Percentiles rank a stretch among this genome's conserved stretches.
Conservation (phyloP, 169 alveolate species). For the Babesia ovata region DNA sequence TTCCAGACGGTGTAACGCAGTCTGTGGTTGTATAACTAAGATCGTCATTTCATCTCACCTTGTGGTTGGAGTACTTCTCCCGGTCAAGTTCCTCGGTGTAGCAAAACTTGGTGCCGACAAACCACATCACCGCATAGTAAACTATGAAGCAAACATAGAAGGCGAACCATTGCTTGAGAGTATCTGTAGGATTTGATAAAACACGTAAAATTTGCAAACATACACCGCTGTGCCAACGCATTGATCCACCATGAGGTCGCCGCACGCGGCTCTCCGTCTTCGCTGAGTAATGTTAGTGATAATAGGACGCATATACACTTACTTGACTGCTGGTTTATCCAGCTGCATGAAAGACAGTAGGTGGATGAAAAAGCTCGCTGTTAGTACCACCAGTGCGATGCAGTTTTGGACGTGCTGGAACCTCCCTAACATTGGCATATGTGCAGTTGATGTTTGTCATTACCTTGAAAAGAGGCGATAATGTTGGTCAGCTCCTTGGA, state of each 20-base stretch:
- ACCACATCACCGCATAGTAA: constrained; percentile 3
- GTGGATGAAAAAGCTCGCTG: constrained; percentile 17
- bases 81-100: constrained; percentile 33
- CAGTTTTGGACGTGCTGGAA: constrained; percentile 19
- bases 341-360: constrained; percentile 18
- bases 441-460: neutral
- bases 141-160: constrained; percentile 6
- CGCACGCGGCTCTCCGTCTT: neutral
- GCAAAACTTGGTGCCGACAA: constrained; percentile 23
- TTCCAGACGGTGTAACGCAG: constrained; percentile 23
- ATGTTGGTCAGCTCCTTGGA: constrained; percentile 7
- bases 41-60: constrained; percentile 10
- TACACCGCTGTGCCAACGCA: constrained; percentile 5
- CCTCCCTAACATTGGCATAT: neutral
- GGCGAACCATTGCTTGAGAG: constrained; percentile 22
- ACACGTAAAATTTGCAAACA: neutral
- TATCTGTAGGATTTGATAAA: neutral
- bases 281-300: neutral
- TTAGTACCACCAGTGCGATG: constrained; percentile 9
- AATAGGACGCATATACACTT: neutral
- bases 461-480: constrained; percentile 28
- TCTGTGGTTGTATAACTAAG: neutral
- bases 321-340: neutral
- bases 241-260: neutral
- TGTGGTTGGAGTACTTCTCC: constrained; percentile 34